A percentile compares a stretch with the other conserved stretches of the same genome.
Evolutionary conservation across 352 stramenopile species (phyloP).

Genomic region (Globisporangium canariense): DNA sequence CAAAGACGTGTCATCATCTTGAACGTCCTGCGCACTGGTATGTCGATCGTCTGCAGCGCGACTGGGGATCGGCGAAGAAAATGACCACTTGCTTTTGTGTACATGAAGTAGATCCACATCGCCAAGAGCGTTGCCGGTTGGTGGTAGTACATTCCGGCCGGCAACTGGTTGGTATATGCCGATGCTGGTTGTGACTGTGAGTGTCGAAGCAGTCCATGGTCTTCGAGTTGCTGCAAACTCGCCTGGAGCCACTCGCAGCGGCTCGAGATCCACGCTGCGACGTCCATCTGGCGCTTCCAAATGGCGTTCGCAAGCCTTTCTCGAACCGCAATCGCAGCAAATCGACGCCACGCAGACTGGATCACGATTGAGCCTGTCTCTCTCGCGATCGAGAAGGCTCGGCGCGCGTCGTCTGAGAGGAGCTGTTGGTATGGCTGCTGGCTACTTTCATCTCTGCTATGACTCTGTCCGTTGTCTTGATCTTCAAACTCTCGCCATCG

Average conservation of each 20-base stretch:
- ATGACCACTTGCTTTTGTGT: slow-evolving; percentile 16
- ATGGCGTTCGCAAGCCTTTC: slow-evolving; percentile 20
- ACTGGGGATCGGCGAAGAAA: slow-evolving; percentile 42
- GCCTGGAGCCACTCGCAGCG: slow-evolving; percentile 7
- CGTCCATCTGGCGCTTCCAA: slow-evolving; percentile 39
- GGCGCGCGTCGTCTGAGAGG: slow-evolving; percentile 15
- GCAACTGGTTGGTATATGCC: not conserved
- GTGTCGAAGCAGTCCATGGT: not conserved
- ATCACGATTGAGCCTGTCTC: slow-evolving; percentile 44
- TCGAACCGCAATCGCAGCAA: slow-evolving; percentile 25
- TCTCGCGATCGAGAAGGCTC: slow-evolving; percentile 22
- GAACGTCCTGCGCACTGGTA: slow-evolving; percentile 33
- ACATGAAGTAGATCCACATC: slow-evolving; percentile 40
- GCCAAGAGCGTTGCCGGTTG: slow-evolving; percentile 34
- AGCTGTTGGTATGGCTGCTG: no score
- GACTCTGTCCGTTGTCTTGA: not conserved
- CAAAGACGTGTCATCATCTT: slow-evolving; percentile 24
- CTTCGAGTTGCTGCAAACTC: slow-evolving; percentile 6
- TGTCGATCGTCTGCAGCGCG: slow-evolving; percentile 34
- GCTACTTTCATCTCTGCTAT: not conserved
- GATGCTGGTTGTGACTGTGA: not conserved
- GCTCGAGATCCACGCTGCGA: slow-evolving; percentile 36
- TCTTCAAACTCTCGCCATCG: slow-evolving; percentile 35
- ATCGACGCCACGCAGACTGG: slow-evolving; percentile 41
- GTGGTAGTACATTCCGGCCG: slow-evolving; percentile 23